Evolutionary conservation across 116 monocot genomes (phyloP).

Genomic region (Dioscorea cayenensis): DNA sequence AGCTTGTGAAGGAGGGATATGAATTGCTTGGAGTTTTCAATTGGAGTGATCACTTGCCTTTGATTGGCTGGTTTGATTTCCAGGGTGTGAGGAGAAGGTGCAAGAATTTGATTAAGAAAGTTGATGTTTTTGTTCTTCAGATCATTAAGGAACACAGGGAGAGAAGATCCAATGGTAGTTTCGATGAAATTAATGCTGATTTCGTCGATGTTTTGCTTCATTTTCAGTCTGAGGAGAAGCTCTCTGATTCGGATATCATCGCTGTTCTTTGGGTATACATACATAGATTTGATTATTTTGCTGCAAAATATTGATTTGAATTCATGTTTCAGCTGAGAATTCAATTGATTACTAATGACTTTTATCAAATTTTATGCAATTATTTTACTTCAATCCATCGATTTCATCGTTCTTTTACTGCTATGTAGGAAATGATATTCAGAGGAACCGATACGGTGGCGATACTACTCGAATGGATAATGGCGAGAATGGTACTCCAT

Average conservation of each 20-base stretch:
- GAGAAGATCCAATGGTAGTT: not conserved
- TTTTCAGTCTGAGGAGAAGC: constrained; percentile 33
- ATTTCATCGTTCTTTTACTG: not conserved
- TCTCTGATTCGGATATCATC: constrained; percentile 55
- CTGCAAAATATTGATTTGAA: too few relatives aligned
- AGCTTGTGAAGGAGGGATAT: constrained; percentile 37
- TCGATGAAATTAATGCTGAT: constrained; percentile 7
- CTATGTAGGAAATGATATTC: constrained; percentile 20
- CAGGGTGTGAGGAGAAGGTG: constrained; percentile 49
- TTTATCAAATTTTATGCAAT: too few relatives aligned
- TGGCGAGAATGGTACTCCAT: constrained; percentile 19
- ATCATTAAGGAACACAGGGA: constrained; percentile 48
- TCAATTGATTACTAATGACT: too few relatives aligned
- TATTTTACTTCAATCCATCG: too few relatives aligned
- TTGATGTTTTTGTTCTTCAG: constrained; percentile 35
- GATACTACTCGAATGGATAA: constrained; percentile 16
- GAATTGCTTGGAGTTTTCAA: constrained; percentile 31
- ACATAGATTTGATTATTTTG: not conserved
- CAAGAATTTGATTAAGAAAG: constrained; percentile 19
- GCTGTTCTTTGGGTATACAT: constrained; percentile 48
- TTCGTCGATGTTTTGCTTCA: constrained; percentile 50
- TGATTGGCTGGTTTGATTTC: constrained; percentile 42
- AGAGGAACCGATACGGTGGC: constrained; percentile 8
- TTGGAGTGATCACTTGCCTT: constrained; percentile 27
- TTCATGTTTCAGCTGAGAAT: too few relatives aligned